These are phyloP conservation scores for Erodium texanum DNA, from an alignment of 441 rosid genomes.

Conservation along the genomic window DNA sequence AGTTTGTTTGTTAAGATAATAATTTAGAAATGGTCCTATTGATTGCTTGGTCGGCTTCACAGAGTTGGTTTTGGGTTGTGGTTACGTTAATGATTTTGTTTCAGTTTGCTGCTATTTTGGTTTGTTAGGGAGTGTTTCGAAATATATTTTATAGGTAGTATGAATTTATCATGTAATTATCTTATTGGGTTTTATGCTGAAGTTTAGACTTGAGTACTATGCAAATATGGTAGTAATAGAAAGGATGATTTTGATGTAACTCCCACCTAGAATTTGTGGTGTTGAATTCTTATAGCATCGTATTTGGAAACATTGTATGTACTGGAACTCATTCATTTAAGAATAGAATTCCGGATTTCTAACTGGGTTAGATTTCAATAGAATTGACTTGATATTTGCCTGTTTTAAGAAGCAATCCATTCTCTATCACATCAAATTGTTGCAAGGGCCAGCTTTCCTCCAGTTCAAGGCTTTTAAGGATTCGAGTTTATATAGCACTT, in stretches of 20 bases:
- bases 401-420: neutral
- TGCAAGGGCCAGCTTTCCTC: neutral
- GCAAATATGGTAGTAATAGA: neutral
- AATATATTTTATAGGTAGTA: neutral
- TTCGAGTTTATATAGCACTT: too few species aligned
- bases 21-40: neutral
- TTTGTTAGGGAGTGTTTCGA: neutral
- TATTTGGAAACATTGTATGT: neutral
- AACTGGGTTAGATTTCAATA: neutral
- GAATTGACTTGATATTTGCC: neutral
- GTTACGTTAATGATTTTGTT: neutral
- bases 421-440: neutral
- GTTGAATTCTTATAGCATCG: neutral
- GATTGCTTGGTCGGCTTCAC: neutral
- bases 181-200: neutral
- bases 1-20: neutral
- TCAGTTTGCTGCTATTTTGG: neutral
- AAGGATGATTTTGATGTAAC: neutral
- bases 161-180: neutral
- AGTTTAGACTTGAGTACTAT: neutral
- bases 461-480: neutral
- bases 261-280: neutral
- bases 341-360: neutral
- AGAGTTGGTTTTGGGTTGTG: neutral
- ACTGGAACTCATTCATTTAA: neutral